These are phyloP conservation scores for Fonsecaea pedrosoi DNA, from an alignment of 2,329 filamentous ascomycete genomes.

Conservation along the genomic window DNA sequence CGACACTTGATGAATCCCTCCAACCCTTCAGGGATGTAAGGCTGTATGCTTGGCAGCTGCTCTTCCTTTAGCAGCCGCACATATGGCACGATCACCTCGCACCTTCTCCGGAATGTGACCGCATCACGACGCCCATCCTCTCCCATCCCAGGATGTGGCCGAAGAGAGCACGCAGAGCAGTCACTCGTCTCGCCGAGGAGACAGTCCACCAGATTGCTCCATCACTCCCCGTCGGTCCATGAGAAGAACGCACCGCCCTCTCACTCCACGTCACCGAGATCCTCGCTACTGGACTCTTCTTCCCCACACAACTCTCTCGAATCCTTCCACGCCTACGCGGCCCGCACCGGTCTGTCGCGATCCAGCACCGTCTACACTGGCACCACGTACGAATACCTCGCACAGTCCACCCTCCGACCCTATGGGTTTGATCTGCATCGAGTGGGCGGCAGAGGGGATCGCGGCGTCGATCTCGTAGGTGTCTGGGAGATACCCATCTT, in stretches of 20 bases:
- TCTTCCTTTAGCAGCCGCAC: neutral
- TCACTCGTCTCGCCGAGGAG: neutral
- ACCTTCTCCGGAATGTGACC: neutral
- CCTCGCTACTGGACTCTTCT: constrained; percentile 11
- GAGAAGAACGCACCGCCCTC: constrained; percentile 1
- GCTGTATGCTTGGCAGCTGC: constrained; percentile 11
- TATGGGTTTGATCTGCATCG: constrained; percentile 51
- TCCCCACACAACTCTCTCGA: constrained; percentile 41
- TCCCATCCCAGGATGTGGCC: neutral
- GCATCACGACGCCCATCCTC: neutral
- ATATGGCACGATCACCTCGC: constrained; percentile 1
- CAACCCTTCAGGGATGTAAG: neutral
- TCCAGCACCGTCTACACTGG: constrained; percentile 52
- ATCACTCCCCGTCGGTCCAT: neutral
- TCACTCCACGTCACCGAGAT: neutral
- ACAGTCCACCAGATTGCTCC: neutral
- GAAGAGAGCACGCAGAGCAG: neutral
- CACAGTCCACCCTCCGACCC: constrained; percentile 48
- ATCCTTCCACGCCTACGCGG: constrained; percentile 52
- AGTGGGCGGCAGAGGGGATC: constrained; percentile 54
- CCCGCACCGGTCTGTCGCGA: constrained; percentile 46
- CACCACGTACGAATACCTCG: constrained; percentile 56
- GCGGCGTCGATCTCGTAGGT: constrained; percentile 56
- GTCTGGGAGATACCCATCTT: constrained; percentile 51
- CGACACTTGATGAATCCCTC: neutral